These are phyloP conservation scores for Pleomassaria siparia DNA, from an alignment of 2,329 filamentous ascomycete genomes.

Conservation along the genomic window DNA sequence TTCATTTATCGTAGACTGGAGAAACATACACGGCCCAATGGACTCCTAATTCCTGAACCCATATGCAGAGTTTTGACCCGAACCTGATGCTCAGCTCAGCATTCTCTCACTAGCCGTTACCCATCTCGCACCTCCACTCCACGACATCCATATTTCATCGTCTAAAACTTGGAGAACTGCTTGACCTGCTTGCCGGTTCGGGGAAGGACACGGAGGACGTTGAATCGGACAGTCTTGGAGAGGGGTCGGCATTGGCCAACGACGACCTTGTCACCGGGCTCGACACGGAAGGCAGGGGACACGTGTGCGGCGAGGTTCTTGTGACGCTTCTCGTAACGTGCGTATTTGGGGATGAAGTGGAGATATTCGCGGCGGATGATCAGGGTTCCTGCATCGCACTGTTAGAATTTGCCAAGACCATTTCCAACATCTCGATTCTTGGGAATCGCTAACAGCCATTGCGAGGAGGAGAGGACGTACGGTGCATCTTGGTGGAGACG, in stretches of 20 bases:
- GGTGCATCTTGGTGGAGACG: constrained; percentile 99
- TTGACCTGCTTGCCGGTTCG: constrained; percentile 97
- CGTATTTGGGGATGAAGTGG: constrained; percentile 99
- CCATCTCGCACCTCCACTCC: constrained; percentile 23
- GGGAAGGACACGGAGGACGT: constrained; percentile 97
- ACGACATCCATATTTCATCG: constrained; percentile 22
- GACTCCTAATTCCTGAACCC: constrained; percentile 44
- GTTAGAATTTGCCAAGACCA: constrained; percentile 2
- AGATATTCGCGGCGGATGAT: constrained; percentile 99
- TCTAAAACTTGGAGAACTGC: constrained; percentile 98
- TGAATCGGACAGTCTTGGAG: constrained; percentile 99
- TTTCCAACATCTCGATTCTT: not conserved
- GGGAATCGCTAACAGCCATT: not conserved
- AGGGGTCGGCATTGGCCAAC: constrained; percentile 99
- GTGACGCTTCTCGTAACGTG: constrained; percentile 99
- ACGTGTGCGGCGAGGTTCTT: constrained; percentile 99
- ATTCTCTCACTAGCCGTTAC: constrained; percentile 25
- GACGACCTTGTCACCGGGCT: constrained; percentile 98
- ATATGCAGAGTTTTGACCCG: constrained; percentile 42
- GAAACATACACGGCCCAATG: constrained; percentile 44
- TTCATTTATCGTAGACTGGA: constrained; percentile 45
- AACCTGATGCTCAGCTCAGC: constrained; percentile 32
- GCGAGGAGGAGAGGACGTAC: constrained; percentile 48
- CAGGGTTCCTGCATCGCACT: constrained; percentile 60
- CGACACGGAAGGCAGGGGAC: constrained; percentile 99